Evolutionary conservation across 1,139 yeast genomes (phyloP).

Genomic region (Hansenula anomala): DNA sequence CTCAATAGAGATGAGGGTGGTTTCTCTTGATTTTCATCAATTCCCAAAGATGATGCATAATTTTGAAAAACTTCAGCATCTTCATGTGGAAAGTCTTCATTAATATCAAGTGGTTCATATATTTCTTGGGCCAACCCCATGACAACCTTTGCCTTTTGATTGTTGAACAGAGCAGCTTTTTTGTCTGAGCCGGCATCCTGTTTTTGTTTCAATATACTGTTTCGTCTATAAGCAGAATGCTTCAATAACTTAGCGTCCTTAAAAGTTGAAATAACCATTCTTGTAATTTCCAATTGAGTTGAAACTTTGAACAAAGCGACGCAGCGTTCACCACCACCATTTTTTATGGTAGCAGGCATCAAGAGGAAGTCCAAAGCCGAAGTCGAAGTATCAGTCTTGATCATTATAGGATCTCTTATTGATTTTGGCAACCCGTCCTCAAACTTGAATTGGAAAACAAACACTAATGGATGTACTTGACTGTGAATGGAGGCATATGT

Average conservation of each 20-base stretch:
- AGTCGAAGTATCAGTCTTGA: slow-evolving; percentile 14
- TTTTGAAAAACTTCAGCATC: slow-evolving; percentile 12
- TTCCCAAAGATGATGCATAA: slow-evolving; percentile 10
- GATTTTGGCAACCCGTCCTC: slow-evolving; percentile 35
- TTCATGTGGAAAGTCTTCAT: not conserved
- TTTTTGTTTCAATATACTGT: slow-evolving; percentile 6
- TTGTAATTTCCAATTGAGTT: slow-evolving; percentile 9
- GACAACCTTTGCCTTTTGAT: no score
- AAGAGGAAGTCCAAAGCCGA: not conserved
- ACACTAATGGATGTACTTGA: slow-evolving; percentile 34
- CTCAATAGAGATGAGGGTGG: slow-evolving; percentile 26
- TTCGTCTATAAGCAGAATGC: not conserved
- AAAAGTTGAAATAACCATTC: not conserved
- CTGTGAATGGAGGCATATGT: slow-evolving; percentile 38
- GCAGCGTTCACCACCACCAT: not conserved
- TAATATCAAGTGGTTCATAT: not conserved
- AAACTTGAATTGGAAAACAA: slow-evolving; percentile 40
- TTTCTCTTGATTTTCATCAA: slow-evolving; percentile 5
- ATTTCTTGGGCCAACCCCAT: not conserved
- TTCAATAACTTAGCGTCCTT: not conserved
- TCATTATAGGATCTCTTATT: slow-evolving; percentile 36
- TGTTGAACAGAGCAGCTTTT: no score
- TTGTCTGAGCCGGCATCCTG: slow-evolving; percentile 1
- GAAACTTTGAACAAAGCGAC: slow-evolving; percentile 10
- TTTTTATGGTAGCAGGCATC: slow-evolving; percentile 3